A percentile compares a stretch with the other conserved stretches of the same genome.
phyloP scores from a whole-genome alignment of 495 filamentous ascomycete genomes.

The Apodospora peruviana region DNA sequence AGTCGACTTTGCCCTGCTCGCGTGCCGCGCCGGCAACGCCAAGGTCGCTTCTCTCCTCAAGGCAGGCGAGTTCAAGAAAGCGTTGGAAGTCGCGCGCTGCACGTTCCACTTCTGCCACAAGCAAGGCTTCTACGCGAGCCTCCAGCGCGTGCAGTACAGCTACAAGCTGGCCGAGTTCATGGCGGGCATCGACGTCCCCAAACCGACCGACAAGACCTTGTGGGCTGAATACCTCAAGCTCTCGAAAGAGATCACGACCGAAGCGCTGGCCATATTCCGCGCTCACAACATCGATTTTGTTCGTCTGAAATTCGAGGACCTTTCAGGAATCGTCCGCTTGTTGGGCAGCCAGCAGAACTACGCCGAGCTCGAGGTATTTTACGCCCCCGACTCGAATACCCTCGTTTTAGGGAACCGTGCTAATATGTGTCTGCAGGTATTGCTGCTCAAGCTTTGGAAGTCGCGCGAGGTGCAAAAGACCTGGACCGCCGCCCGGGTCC shows the following conservation, averaged over 20 bases:
- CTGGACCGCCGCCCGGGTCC: conserved; percentile 49
- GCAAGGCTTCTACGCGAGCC: conserved; percentile 46
- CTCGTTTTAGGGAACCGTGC: neutral
- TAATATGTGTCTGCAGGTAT: conserved; percentile 23
- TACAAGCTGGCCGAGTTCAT: conserved; percentile 53
- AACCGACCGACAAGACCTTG: conserved; percentile 36
- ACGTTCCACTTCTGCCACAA: conserved; percentile 52
- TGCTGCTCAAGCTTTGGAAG: conserved; percentile 55
- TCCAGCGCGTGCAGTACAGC: conserved; percentile 43
- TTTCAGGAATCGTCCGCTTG: conserved; percentile 50
- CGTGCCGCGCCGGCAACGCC: conserved; percentile 18
- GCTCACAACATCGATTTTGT: conserved; percentile 48
- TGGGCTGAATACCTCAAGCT: conserved; percentile 45
- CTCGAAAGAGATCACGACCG: conserved; percentile 48
- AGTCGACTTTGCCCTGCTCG: conserved; percentile 16
- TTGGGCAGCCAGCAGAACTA: conserved; percentile 57
- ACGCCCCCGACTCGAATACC: neutral
- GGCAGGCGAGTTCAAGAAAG: conserved; percentile 41
- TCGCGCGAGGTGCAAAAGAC: conserved; percentile 54
- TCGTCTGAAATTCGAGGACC: conserved; percentile 43
- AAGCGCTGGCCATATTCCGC: conserved; percentile 45
- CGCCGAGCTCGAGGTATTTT: conserved; percentile 50
- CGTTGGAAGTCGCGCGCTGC: conserved; percentile 47
- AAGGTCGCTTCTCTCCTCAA: conserved; percentile 32
- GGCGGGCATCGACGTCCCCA: conserved; percentile 40